Evolutionary conservation across 495 filamentous ascomycete genomes (phyloP).

Genomic region (Talaromyces wortmannii): DNA sequence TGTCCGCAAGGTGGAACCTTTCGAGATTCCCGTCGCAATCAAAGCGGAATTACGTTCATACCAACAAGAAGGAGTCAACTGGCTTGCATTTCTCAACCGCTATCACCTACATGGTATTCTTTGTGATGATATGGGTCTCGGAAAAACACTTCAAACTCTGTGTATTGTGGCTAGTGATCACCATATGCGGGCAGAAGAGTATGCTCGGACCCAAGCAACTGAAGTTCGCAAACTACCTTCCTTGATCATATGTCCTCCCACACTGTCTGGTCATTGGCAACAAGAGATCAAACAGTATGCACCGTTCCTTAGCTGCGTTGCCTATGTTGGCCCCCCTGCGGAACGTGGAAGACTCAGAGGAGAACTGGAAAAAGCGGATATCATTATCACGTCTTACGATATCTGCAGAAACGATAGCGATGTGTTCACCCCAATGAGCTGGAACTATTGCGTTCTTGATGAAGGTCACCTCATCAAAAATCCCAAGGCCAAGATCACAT

Average conservation of each 20-base stretch:
- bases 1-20: constrained; percentile 89
- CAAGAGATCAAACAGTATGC: constrained; percentile 94
- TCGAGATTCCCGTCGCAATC: constrained; percentile 89
- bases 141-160: constrained; percentile 93
- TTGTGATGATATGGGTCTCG: constrained; percentile 98
- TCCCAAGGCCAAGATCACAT: constrained; percentile 84
- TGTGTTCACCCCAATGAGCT: constrained; percentile 70
- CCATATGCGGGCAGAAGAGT: constrained; percentile 87
- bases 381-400: constrained; percentile 96
- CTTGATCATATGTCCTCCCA: constrained; percentile 91
- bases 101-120: constrained; percentile 97
- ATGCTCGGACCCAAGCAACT: constrained; percentile 62
- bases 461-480: constrained; percentile 99
- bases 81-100: constrained; percentile 95
- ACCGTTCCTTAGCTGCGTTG: constrained; percentile 80
- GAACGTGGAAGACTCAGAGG: constrained; percentile 65
- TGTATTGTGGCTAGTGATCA: constrained; percentile 98
- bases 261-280: constrained; percentile 97
- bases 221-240: constrained; percentile 80
- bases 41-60: constrained; percentile 94
- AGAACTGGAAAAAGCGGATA: constrained; percentile 66
- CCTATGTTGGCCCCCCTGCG: constrained; percentile 82
- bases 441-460: constrained; percentile 97
- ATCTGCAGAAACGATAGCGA: constrained; percentile 93
- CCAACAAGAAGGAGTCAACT: constrained; percentile 98